Conservation (phyloP, 2,329 filamentous ascomycete species). For the Thelonectria blattea region DNA sequence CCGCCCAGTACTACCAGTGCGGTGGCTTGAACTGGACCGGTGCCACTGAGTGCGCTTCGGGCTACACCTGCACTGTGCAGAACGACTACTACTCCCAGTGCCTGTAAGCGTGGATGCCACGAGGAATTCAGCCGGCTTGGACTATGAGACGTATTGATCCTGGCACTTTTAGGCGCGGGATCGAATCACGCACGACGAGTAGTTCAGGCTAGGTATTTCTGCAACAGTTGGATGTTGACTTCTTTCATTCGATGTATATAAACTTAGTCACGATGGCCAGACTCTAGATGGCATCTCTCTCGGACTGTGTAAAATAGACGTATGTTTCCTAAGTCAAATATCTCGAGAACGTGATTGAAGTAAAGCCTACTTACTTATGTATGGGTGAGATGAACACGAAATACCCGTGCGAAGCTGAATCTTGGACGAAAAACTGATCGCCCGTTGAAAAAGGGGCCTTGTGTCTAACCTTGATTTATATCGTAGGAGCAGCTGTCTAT, state of each 20-base stretch:
- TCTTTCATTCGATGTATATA: constrained; percentile 15
- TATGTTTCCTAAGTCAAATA: neutral
- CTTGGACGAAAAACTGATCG: too few relatives aligned
- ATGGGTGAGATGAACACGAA: too few relatives aligned
- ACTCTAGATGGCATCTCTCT: neutral
- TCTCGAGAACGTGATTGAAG: too few relatives aligned
- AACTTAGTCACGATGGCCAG: neutral
- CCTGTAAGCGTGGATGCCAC: constrained; percentile 14
- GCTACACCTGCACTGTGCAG: constrained; percentile 45
- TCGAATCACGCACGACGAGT: neutral
- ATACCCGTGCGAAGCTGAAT: too few relatives aligned
- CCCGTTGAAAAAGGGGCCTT: too few relatives aligned
- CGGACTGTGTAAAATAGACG: neutral
- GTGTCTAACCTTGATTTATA: too few relatives aligned
- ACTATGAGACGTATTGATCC: neutral
- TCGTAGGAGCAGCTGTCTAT: neutral
- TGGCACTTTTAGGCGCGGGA: neutral
- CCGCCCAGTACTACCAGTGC: constrained; percentile 42
- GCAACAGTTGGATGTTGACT: neutral
- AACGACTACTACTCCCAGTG: constrained; percentile 50
- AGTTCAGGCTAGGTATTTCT: neutral
- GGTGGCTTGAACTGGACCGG: constrained; percentile 50
- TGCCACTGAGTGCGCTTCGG: constrained; percentile 49
- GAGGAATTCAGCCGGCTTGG: neutral
- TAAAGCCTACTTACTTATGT: too few relatives aligned